Conservation (phyloP, 2,329 filamentous ascomycete genomes). For the Coniochaeta pulveracea region DNA sequence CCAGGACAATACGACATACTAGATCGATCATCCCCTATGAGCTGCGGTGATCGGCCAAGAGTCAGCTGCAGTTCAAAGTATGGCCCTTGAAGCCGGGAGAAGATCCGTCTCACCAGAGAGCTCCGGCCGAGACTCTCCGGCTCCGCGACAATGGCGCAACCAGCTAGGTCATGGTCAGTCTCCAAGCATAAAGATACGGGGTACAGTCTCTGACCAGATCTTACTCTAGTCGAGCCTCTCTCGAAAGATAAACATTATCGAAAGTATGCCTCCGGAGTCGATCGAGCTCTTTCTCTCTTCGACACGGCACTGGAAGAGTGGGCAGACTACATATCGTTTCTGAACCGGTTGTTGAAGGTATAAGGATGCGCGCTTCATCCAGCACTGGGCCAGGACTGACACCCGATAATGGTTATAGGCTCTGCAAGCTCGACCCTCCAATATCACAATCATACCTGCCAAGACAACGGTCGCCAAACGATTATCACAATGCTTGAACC, state of each 20-base stretch:
- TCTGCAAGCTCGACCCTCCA: slow-evolving; percentile 72
- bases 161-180: slow-evolving; percentile 66
- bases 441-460: slow-evolving; percentile 63
- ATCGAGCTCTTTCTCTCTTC: slow-evolving; percentile 79
- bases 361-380: slow-evolving; percentile 7
- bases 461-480: slow-evolving; percentile 79
- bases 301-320: slow-evolving; percentile 93
- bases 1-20: not conserved
- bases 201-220: slow-evolving; percentile 9
- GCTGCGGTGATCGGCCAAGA: not conserved
- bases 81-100: slow-evolving; percentile 54
- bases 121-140: slow-evolving; percentile 71
- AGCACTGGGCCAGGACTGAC: slow-evolving; percentile 1
- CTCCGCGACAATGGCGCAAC: slow-evolving; percentile 65
- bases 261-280: slow-evolving; percentile 80
- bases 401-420: slow-evolving; percentile 47
- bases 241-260: slow-evolving; percentile 62
- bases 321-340: slow-evolving; percentile 98
- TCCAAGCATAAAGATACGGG: too few relatives aligned
- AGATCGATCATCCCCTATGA: not conserved
- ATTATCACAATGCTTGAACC: slow-evolving; percentile 89
- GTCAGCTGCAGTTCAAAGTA: slow-evolving; percentile 22
- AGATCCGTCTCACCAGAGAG: slow-evolving; percentile 65
- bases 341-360: slow-evolving; percentile 84
- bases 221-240: slow-evolving; percentile 36